phyloP scores from a whole-genome alignment of 176 grass and related monocot genomes.

The Oryza rufipogon region DNA sequence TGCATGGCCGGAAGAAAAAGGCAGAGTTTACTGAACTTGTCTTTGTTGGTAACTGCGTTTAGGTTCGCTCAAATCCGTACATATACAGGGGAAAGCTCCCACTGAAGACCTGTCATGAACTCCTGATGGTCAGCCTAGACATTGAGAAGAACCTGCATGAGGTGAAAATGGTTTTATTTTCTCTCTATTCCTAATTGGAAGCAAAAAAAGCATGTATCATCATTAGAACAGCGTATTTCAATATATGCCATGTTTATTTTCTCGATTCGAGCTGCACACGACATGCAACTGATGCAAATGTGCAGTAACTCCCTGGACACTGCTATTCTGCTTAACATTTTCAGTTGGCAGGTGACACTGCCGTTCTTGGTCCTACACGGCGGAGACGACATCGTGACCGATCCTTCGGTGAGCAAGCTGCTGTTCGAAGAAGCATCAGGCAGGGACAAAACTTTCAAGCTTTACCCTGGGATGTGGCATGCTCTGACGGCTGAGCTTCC shows the following conservation, averaged over 20 bases:
- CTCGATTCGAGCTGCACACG: too few species aligned
- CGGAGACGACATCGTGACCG: constrained; percentile 54
- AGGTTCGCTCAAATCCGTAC: constrained; percentile 65
- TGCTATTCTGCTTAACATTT: not conserved
- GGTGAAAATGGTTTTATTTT: constrained; percentile 9
- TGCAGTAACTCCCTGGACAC: too few species aligned
- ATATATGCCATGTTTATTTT: too few species aligned
- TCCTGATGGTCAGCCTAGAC: constrained; percentile 59
- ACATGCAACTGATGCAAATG: too few species aligned
- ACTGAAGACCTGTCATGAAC: constrained; percentile 58
- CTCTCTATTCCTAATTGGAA: too few species aligned
- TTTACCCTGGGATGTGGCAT: constrained; percentile 83
- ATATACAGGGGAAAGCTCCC: constrained; percentile 67
- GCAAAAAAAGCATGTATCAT: too few species aligned
- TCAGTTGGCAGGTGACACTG: constrained; percentile 52
- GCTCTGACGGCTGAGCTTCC: constrained; percentile 55
- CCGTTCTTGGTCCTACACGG: constrained; percentile 73
- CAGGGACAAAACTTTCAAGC: constrained; percentile 68
- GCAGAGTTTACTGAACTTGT: not conserved
- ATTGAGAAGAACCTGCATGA: constrained; percentile 72
- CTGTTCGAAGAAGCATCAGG: constrained; percentile 64
- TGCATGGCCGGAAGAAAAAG: not conserved
- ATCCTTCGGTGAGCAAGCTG: constrained; percentile 61
- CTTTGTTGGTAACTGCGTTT: not conserved
- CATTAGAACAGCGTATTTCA: too few species aligned